phyloP scores from a whole-genome alignment of 2,329 filamentous ascomycete species.

The Fusarium sororula region DNA sequence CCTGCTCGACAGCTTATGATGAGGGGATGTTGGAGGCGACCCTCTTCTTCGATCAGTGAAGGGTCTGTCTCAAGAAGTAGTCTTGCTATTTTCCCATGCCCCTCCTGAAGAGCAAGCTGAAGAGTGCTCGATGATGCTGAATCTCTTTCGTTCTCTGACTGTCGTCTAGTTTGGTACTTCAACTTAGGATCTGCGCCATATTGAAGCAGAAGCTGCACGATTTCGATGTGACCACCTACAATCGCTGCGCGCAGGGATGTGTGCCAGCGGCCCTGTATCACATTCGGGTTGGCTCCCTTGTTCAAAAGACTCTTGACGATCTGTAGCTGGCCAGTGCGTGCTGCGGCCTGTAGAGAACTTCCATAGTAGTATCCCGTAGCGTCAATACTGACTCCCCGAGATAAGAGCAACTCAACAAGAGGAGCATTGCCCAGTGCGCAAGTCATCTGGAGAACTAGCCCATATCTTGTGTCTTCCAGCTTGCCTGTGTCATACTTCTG shows the following conservation, averaged over 20 bases:
- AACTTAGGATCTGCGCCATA: neutral
- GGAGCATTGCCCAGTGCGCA: neutral
- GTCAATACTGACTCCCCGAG: slow-evolving; percentile 3
- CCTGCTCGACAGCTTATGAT: neutral
- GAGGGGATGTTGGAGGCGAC: neutral
- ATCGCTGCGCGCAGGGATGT: slow-evolving; percentile 6
- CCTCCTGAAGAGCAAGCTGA: neutral
- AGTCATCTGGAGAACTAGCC: slow-evolving; percentile 6
- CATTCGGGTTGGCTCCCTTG: slow-evolving; percentile 4
- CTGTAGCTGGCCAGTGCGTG: neutral
- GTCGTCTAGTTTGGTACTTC: neutral
- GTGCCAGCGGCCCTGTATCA: slow-evolving; percentile 3
- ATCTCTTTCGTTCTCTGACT: neutral
- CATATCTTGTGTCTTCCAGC: neutral
- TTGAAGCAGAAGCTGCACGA: neutral
- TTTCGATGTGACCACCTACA: neutral
- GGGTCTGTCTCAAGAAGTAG: neutral
- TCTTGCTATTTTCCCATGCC: neutral
- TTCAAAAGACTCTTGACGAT: neutral
- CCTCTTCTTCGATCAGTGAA: neutral
- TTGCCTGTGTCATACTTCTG: neutral
- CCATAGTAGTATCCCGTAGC: slow-evolving; percentile 16
- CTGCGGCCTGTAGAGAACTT: slow-evolving; percentile 10
- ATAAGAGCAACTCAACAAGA: slow-evolving; percentile 1
- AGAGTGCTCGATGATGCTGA: neutral